Base-by-base conservation (phyloP, 2,329 filamentous ascomycete species). In the Meredithiella fracta region DNA sequence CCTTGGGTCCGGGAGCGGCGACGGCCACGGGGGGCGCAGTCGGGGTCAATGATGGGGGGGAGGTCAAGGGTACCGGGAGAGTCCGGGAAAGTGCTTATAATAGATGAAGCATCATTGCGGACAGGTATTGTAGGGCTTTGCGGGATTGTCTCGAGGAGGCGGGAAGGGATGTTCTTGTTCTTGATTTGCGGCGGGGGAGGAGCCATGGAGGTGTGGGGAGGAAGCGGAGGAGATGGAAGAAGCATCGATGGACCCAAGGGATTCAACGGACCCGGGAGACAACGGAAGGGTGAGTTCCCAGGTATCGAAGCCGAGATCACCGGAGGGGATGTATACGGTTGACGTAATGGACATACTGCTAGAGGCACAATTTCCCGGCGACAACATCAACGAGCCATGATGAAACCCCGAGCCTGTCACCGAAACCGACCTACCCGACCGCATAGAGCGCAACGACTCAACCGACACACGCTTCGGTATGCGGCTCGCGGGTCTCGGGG, bases 61-160 rank as follows among this genome's bases (percentile, higher is more conserved):
- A 55, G 25, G 51, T 56, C 57, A 11, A 59, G 20, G 7, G 37
- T 17, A 9, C 55, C 56, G 20, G 51, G 22, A 26, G 51, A 54
- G 29, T 34, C 47, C 20, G 57, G 57, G 22, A 22, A 34, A 7
- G 31, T 25, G 20, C 51, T 29, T 15, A 23, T 15, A 7, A 15
- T 20, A 20, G 52, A 51, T 17, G 52, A 29, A 6, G 3, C 25
- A 26, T 26, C 52, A 11, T 40, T 22, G 4, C 53, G 40, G 7
- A 51, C 38, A n/a, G 57, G 57, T 23, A 47, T 52, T 5, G 57
- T 59, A 38, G 57, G 57, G 14, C 53, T 56, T 26, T 59, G 57
- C 3, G 57, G 57, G 34, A 59, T 59, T 4, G 57, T 59, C 49
- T 59, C 57, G n/a, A 59, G 34, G n/a, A 59, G 57, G 29, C 57